These are phyloP conservation scores for Macaranga tanarius DNA, from an alignment of 441 rosid species.

Conservation along the genomic window DNA sequence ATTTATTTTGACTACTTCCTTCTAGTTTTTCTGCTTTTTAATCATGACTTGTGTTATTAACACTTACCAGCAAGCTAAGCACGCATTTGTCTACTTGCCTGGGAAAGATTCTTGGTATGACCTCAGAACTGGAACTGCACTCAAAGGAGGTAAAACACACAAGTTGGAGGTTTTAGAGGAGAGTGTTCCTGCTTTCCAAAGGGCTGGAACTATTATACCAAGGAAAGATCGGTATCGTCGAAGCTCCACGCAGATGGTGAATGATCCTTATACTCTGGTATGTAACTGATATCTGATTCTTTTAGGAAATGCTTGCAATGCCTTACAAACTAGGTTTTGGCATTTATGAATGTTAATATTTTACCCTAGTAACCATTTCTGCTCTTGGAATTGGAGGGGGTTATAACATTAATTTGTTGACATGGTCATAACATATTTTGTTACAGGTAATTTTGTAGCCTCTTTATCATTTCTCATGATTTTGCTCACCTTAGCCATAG, in stretches of 20 bases:
- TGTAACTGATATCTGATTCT: conserved; percentile 23
- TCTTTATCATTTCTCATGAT: background rate
- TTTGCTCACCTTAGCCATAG: background rate
- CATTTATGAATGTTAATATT: background rate
- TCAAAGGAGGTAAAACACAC: conserved; percentile 65
- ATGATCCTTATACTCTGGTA: conserved; percentile 98
- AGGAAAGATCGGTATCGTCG: conserved; percentile 89
- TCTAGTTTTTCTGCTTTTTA: conserved; percentile 1
- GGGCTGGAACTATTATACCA: conserved; percentile 94
- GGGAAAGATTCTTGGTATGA: conserved; percentile 92
- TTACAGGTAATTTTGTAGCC: no score
- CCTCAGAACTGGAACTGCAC: conserved; percentile 69
- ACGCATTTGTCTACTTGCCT: conserved; percentile 82
- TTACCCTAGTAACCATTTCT: background rate
- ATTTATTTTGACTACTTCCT: conserved; percentile 12
- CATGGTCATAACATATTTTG: background rate
- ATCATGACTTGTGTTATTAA: conserved; percentile 18
- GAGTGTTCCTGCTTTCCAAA: conserved; percentile 92
- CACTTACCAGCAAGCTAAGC: conserved; percentile 61
- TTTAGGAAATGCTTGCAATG: conserved; percentile 7
- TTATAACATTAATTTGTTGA: background rate
- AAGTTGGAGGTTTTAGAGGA: conserved; percentile 81
- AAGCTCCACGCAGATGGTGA: conserved; percentile 91
- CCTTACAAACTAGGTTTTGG: background rate
- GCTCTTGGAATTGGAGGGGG: background rate